These are phyloP conservation scores for Colletotrichum acutatum DNA, from an alignment of 2,329 filamentous ascomycete genomes.

Conservation along the genomic window DNA sequence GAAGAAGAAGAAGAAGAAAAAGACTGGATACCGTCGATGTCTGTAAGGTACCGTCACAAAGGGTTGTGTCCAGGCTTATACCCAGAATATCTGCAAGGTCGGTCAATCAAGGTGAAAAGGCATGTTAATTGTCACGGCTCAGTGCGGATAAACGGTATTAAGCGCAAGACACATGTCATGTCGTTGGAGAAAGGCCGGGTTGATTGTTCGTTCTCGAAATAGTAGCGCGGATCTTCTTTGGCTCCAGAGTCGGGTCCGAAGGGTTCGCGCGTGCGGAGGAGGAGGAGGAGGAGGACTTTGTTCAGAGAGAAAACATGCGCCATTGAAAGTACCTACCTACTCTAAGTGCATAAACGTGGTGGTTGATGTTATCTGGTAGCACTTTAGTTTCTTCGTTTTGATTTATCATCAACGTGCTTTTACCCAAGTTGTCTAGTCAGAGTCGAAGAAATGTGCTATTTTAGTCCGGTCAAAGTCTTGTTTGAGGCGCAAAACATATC, in stretches of 20 bases:
- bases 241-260: constrained; percentile 19
- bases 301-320: not conserved
- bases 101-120: not conserved
- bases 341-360: not conserved
- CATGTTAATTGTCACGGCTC: not conserved
- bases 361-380: not conserved
- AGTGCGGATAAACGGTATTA: not conserved
- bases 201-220: constrained; percentile 25
- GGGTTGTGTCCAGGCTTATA: not conserved
- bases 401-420: not conserved
- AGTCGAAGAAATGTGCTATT: constrained; percentile 4
- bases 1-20: not conserved
- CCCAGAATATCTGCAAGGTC: not conserved
- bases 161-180: constrained; percentile 13
- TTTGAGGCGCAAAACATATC: constrained; percentile 13
- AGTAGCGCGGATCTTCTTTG: constrained; percentile 10
- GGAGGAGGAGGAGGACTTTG: not conserved
- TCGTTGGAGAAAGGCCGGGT: not conserved
- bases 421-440: not conserved
- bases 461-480: constrained; percentile 1
- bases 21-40: not conserved
- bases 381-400: not conserved
- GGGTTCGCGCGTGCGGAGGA: not conserved
- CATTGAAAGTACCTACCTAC: not conserved
- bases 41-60: not conserved